These are phyloP conservation scores for Mortierella sp. DNA, from an alignment of 371 early-diverging fungal genomes.

Conservation along the genomic window DNA sequence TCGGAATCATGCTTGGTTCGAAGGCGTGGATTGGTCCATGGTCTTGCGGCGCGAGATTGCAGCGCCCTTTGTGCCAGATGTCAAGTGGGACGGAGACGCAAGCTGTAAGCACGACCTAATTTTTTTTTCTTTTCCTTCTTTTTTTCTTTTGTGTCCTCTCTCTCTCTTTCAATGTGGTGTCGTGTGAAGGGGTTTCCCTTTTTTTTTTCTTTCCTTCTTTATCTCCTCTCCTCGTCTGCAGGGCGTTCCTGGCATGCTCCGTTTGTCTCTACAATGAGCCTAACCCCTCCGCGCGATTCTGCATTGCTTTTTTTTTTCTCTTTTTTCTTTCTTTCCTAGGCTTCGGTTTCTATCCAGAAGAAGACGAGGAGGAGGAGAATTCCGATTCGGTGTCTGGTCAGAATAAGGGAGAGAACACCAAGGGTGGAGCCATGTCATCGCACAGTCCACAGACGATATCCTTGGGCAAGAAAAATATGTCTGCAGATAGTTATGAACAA, in stretches of 20 bases:
- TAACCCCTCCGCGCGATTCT: not conserved
- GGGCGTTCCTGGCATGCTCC: too few relatives aligned
- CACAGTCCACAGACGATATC: too few relatives aligned
- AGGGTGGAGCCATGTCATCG: slow-evolving; percentile 3
- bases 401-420: slow-evolving; percentile 7
- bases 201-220: too few relatives aligned
- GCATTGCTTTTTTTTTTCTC: not conserved
- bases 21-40: slow-evolving; percentile 72
- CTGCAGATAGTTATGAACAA: slow-evolving; percentile 5
- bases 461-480: not conserved
- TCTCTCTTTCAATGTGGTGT: not conserved
- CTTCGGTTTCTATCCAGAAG: slow-evolving; percentile 50
- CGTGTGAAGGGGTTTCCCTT: too few relatives aligned
- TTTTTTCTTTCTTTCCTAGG: slow-evolving; percentile 14
- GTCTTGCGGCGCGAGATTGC: slow-evolving; percentile 63
- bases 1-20: slow-evolving; percentile 79
- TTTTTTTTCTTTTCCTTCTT: slow-evolving; percentile 54
- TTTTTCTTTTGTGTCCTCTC: not conserved
- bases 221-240: too few relatives aligned
- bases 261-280: too few relatives aligned
- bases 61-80: slow-evolving; percentile 77
- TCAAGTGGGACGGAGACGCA: slow-evolving; percentile 70
- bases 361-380: slow-evolving; percentile 21
- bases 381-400: too few relatives aligned
- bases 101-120: slow-evolving; percentile 56